These are phyloP conservation scores for Pseudocercospora cruenta DNA, from an alignment of 2,329 filamentous ascomycete species.

Conservation along the genomic window DNA sequence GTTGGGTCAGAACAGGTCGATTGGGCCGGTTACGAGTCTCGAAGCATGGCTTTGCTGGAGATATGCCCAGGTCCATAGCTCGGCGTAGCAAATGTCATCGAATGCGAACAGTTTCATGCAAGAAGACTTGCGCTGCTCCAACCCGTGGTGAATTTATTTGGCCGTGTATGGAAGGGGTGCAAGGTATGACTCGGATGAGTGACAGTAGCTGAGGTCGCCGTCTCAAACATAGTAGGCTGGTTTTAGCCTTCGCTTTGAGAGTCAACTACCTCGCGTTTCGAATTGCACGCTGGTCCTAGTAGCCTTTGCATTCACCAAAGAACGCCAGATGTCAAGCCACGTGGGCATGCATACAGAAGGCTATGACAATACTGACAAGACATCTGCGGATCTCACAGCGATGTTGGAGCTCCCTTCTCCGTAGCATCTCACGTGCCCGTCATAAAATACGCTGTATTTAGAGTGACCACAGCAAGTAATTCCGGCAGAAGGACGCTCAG, in stretches of 20 bases:
- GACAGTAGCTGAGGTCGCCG: background rate
- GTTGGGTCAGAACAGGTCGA: conserved; percentile 29
- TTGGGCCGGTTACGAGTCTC: conserved; percentile 28
- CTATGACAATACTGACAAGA: background rate
- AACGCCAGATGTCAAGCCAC: background rate
- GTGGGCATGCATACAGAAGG: background rate
- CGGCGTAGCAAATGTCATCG: conserved; percentile 30
- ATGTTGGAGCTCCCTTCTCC: background rate
- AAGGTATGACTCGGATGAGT: no score
- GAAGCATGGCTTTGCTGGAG: conserved; percentile 30
- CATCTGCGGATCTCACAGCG: background rate
- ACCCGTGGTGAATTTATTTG: background rate
- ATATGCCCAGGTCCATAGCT: conserved; percentile 21
- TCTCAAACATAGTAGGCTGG: no score
- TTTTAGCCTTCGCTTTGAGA: no score
- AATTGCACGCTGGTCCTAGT: no score
- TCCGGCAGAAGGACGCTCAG: background rate
- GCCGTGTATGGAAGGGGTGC: background rate
- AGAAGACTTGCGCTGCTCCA: background rate
- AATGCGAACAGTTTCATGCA: conserved; percentile 34
- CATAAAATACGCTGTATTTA: background rate
- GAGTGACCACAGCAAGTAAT: background rate
- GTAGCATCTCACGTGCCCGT: background rate
- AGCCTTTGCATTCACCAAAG: background rate
- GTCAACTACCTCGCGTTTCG: no score